Percentiles rank a stretch among this genome's conserved stretches.
Conservation (phyloP, 2,329 filamentous ascomycete genomes). For the Beauveria scarabaeidicola region DNA sequence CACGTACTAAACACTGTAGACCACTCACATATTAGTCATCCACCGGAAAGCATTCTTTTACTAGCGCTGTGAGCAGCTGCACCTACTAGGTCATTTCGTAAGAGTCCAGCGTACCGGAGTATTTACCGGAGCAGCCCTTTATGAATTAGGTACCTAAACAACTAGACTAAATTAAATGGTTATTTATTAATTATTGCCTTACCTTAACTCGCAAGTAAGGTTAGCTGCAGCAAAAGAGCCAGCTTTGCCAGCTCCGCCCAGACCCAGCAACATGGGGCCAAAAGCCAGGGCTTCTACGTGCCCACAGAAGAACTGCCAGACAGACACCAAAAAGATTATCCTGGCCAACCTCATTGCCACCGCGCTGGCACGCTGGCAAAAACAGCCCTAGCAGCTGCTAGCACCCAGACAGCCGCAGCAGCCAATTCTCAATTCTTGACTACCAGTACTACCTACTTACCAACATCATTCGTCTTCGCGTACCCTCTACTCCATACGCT, state of each 20-base stretch:
- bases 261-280: neutral
- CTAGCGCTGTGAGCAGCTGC: neutral
- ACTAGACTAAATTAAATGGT: too few species aligned
- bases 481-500: neutral
- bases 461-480: neutral
- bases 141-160: neutral
- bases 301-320: neutral
- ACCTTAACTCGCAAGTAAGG: too few species aligned
- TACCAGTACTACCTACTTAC: neutral
- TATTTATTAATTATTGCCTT: too few species aligned
- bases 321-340: neutral
- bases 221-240: neutral
- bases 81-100: neutral
- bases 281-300: neutral
- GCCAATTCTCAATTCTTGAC: neutral
- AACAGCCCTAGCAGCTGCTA: too few species aligned
- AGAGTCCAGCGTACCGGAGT: neutral
- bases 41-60: too few species aligned
- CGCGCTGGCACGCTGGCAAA: neutral
- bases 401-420: neutral
- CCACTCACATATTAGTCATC: too few species aligned
- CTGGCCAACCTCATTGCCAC: constrained; percentile 5
- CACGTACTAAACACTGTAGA: neutral
- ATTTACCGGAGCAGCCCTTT: neutral
- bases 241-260: neutral